These are phyloP conservation scores for Pyrrhoderma lamaoense DNA, from an alignment of 1,284 basidiomycete species.

Conservation along the genomic window DNA sequence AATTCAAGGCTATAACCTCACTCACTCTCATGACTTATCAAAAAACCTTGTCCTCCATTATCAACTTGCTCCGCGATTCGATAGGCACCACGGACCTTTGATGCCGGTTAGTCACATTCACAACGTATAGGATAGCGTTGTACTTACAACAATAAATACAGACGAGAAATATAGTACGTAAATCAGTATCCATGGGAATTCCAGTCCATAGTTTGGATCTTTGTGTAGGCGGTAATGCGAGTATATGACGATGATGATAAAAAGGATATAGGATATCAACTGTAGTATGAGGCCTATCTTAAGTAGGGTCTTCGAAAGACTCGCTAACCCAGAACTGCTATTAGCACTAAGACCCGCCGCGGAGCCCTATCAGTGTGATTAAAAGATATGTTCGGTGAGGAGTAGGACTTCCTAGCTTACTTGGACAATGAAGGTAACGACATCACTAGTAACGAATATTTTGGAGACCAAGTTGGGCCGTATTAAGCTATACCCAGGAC, in stretches of 20 bases:
- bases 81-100: conserved; percentile 31
- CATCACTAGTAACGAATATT: conserved; percentile 15
- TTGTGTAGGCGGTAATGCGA: conserved; percentile 7
- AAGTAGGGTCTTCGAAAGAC: not conserved
- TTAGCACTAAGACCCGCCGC: not conserved
- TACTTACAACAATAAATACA: conserved; percentile 17
- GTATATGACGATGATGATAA: conserved; percentile 6
- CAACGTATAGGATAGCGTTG: not conserved
- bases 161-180: conserved; percentile 17
- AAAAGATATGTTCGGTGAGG: not conserved
- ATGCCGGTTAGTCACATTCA: not conserved
- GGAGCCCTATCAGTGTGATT: not conserved
- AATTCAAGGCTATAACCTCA: too few relatives aligned
- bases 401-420: not conserved
- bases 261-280: conserved; percentile 13
- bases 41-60: conserved; percentile 33
- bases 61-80: conserved; percentile 27
- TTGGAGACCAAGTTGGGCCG: conserved; percentile 1
- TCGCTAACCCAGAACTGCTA: not conserved
- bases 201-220: not conserved
- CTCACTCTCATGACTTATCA: conserved; percentile 30
- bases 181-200: conserved; percentile 2
- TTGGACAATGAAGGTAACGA: conserved; percentile 12
- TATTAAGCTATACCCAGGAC: conserved; percentile 1
- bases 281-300: not conserved